A percentile compares a stretch with the other conserved stretches of the same genome.
Evolutionary conservation across 2,329 filamentous ascomycete genomes (phyloP).

Genomic region (Zasmidium angulare): DNA sequence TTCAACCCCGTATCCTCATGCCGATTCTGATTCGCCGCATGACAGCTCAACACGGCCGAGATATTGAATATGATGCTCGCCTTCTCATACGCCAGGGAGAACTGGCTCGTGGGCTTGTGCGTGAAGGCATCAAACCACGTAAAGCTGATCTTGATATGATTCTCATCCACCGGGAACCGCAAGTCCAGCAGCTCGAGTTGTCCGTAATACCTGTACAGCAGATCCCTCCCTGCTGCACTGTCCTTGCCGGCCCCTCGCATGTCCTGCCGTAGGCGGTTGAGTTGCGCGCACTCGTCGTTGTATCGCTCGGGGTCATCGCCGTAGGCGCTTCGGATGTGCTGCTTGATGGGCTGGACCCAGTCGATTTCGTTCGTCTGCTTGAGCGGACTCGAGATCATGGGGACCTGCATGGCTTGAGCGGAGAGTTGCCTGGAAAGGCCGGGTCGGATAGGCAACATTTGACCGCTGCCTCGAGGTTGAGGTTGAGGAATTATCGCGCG

Average conservation of each 20-base stretch:
- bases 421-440: slow-evolving; percentile 34
- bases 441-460: slow-evolving; percentile 39
- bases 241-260: slow-evolving; percentile 98
- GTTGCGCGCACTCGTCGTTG: slow-evolving; percentile 87
- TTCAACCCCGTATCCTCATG: slow-evolving; percentile 92
- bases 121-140: slow-evolving; percentile 99
- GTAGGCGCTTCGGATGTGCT: slow-evolving; percentile 89
- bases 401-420: slow-evolving; percentile 71
- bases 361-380: slow-evolving; percentile 97
- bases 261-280: slow-evolving; percentile 94
- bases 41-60: slow-evolving; percentile 90
- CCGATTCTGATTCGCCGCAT: slow-evolving; percentile 89
- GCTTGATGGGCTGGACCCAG: slow-evolving; percentile 89
- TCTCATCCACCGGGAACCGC: slow-evolving; percentile 95
- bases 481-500: background rate
- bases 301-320: slow-evolving; percentile 97
- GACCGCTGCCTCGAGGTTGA: slow-evolving; percentile 26
- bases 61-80: slow-evolving; percentile 99
- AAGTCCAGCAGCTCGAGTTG: slow-evolving; percentile 93
- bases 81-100: slow-evolving; percentile 95
- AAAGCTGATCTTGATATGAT: slow-evolving; percentile 98
- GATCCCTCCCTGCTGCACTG: slow-evolving; percentile 86
- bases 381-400: slow-evolving; percentile 92
- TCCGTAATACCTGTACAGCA: slow-evolving; percentile 96
- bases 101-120: slow-evolving; percentile 94